These are phyloP conservation scores for Malassezia nana DNA, from an alignment of 1,284 basidiomycete species.

Conservation along the genomic window DNA sequence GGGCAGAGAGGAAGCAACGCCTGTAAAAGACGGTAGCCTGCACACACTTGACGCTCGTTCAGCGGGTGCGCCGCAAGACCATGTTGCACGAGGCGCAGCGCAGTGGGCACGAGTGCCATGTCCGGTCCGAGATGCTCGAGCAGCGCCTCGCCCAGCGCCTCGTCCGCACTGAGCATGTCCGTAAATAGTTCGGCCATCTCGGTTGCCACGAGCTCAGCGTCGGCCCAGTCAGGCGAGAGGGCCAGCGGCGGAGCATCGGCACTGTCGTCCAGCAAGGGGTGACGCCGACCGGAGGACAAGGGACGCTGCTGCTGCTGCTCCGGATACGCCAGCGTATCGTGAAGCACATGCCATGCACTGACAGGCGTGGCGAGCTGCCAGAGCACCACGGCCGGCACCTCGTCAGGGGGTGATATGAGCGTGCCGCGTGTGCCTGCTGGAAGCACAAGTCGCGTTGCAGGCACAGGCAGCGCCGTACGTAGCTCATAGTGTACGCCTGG, in stretches of 20 bases:
- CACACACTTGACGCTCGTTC: conserved; percentile 62
- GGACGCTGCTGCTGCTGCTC: conserved; percentile 51
- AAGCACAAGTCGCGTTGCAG: conserved; percentile 61
- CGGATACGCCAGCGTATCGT: conserved; percentile 59
- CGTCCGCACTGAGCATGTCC: conserved; percentile 61
- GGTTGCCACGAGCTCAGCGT: conserved; percentile 53
- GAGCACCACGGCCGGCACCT: conserved; percentile 60
- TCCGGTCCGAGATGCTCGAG: conserved; percentile 57
- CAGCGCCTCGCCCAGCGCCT: conserved; percentile 56
- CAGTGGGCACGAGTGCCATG: conserved; percentile 59
- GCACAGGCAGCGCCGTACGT: conserved; percentile 59
- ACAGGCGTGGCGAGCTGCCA: conserved; percentile 66
- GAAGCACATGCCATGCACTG: conserved; percentile 65
- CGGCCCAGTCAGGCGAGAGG: conserved; percentile 20
- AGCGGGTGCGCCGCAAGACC: conserved; percentile 57
- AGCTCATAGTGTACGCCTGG: conserved; percentile 60
- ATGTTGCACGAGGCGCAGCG: conserved; percentile 72
- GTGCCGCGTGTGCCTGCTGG: conserved; percentile 61
- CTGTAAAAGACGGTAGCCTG: conserved; percentile 67
- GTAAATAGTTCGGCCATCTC: conserved; percentile 69
- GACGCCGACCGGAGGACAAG: conserved; percentile 12
- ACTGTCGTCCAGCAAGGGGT: neutral
- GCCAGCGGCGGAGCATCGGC: conserved; percentile 20
- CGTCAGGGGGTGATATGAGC: conserved; percentile 59
- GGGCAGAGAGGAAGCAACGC: conserved; percentile 65